Conservation (phyloP, 2,329 filamentous ascomycete species). For the Cyphellophora europaea region DNA sequence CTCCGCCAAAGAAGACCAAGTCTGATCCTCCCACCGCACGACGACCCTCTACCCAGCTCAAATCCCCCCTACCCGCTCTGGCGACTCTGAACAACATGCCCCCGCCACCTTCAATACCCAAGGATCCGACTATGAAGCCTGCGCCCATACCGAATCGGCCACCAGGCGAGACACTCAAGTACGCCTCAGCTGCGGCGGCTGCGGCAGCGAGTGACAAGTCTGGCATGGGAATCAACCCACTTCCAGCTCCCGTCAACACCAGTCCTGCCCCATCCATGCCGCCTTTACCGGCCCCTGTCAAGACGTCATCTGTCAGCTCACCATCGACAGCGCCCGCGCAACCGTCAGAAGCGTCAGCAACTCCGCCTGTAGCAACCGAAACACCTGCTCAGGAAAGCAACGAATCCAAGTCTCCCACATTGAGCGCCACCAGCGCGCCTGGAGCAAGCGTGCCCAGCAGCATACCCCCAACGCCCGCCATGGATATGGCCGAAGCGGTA, state of each 20-base stretch:
- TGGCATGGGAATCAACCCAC: conserved; percentile 78
- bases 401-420: conserved; percentile 44
- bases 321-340: conserved; percentile 42
- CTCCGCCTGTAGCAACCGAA: conserved; percentile 30
- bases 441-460: conserved; percentile 29
- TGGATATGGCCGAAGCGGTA: conserved; percentile 35
- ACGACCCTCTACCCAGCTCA: conserved; percentile 79
- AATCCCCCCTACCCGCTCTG: conserved; percentile 77
- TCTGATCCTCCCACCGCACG: conserved; percentile 53
- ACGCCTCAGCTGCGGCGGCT: conserved; percentile 89
- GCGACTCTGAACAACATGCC: conserved; percentile 69
- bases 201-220: conserved; percentile 86
- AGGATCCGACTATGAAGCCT: conserved; percentile 73
- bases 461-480: conserved; percentile 36
- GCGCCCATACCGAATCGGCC: conserved; percentile 75
- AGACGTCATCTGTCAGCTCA: conserved; percentile 50
- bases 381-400: conserved; percentile 22
- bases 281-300: conserved; percentile 39
- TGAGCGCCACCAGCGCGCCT: conserved; percentile 35
- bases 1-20: conserved; percentile 45
- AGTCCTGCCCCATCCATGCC: conserved; percentile 36
- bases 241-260: conserved; percentile 76
- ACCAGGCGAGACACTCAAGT: conserved; percentile 86
- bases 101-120: conserved; percentile 27
- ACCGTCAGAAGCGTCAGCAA: conserved; percentile 32